phyloP scores from a whole-genome alignment of 139 green algal species.

The Coelastrella sp. region DNA sequence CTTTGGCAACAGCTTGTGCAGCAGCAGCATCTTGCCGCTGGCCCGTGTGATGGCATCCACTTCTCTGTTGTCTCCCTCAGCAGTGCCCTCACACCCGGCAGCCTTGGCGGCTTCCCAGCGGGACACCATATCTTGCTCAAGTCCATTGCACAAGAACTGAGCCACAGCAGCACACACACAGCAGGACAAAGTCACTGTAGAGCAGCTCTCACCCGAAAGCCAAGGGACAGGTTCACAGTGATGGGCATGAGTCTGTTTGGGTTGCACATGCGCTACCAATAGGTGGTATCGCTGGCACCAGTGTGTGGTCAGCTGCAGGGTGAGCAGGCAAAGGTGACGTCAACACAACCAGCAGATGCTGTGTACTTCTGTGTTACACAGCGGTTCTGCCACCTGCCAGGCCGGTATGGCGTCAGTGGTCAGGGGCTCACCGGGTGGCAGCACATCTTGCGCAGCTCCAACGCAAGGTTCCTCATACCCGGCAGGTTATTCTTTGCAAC shows the following conservation, averaged over 20 bases:
- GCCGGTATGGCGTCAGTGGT: neutral
- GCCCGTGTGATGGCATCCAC: slow-evolving; percentile 71
- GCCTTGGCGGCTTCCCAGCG: slow-evolving; percentile 27
- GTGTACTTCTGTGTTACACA: neutral
- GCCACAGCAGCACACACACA: neutral
- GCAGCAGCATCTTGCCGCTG: slow-evolving; percentile 86
- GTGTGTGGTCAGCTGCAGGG: neutral
- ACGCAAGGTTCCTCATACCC: slow-evolving; percentile 88
- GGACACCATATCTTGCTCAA: slow-evolving; percentile 85
- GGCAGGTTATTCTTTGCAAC: slow-evolving; percentile 73
- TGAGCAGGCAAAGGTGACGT: no score
- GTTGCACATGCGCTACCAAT: no score
- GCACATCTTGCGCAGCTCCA: slow-evolving; percentile 98
- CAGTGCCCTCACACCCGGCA: neutral
- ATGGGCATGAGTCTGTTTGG: no score
- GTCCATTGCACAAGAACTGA: slow-evolving; percentile 87
- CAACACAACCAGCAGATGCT: neutral
- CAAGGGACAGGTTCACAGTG: neutral
- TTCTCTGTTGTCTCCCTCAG: slow-evolving; percentile 46
- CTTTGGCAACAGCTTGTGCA: slow-evolving; percentile 89
- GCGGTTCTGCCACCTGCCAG: neutral
- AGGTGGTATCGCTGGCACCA: neutral
- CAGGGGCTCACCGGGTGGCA: slow-evolving; percentile 82
- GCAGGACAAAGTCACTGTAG: neutral
- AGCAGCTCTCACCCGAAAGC: neutral